These are phyloP conservation scores for Psidium friedrichsthalianum DNA, from an alignment of 345 rosid genomes.

Conservation along the genomic window DNA sequence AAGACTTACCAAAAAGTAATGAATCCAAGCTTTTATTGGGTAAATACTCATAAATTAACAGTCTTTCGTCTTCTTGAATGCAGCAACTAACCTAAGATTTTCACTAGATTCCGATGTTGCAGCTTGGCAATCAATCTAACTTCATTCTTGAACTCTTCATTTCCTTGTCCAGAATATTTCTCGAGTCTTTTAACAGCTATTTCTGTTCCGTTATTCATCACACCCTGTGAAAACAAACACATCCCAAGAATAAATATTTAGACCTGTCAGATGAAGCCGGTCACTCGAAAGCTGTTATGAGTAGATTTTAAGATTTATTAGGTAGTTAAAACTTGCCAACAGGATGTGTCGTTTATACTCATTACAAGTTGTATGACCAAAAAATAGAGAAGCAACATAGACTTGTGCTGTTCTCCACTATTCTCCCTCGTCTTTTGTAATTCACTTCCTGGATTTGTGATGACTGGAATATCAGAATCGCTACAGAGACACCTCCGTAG, in stretches of 20 bases:
- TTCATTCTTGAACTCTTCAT: constrained; percentile 23
- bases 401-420: too few relatives aligned
- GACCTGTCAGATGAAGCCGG: constrained; percentile 5
- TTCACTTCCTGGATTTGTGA: neutral
- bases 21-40: constrained; percentile 33
- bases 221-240: constrained; percentile 13
- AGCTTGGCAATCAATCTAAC: constrained; percentile 27
- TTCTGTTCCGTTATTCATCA: neutral
- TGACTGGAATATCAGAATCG: neutral
- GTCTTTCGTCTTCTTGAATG: constrained; percentile 33
- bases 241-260: neutral
- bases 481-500: too few relatives aligned
- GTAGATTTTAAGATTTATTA: neutral
- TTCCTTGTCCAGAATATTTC: constrained; percentile 14
- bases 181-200: constrained; percentile 22
- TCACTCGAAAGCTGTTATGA: constrained; percentile 3
- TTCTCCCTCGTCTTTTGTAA: too few relatives aligned
- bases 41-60: constrained; percentile 45
- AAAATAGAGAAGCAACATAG: too few relatives aligned
- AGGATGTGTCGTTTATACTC: neutral
- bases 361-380: too few relatives aligned
- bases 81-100: constrained; percentile 56
- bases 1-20: constrained; percentile 19
- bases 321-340: neutral
- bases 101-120: constrained; percentile 68